phyloP scores from a whole-genome alignment of 2,329 filamentous ascomycete genomes.

The Tolypocladium capitatum region DNA sequence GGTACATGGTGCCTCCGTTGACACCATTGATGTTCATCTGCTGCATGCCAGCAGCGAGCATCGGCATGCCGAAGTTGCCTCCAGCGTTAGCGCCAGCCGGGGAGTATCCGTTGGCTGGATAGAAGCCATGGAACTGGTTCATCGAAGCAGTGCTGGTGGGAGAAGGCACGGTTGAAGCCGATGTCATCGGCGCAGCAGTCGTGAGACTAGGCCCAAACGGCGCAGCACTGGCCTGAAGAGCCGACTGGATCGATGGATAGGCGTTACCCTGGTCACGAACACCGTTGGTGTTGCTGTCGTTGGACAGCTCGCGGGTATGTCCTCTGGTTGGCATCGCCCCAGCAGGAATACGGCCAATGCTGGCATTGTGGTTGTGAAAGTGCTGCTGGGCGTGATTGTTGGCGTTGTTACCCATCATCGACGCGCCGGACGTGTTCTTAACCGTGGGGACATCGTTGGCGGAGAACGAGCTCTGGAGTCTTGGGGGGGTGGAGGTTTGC shows the following conservation, averaged over 20 bases:
- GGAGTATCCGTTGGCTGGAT: slow-evolving; percentile 16
- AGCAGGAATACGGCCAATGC: slow-evolving; percentile 63
- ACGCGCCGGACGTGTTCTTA: slow-evolving; percentile 49
- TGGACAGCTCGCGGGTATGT: slow-evolving; percentile 60
- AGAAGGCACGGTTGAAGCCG: slow-evolving; percentile 12
- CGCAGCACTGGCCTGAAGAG: slow-evolving; percentile 65
- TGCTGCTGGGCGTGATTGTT: slow-evolving; percentile 51
- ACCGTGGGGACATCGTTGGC: slow-evolving; percentile 78
- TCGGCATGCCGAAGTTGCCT: slow-evolving; percentile 20
- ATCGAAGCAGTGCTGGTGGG: slow-evolving; percentile 10
- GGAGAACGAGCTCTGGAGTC: slow-evolving; percentile 79
- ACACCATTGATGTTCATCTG: slow-evolving; percentile 44
- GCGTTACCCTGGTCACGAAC: slow-evolving; percentile 30
- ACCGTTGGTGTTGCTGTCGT: slow-evolving; percentile 26
- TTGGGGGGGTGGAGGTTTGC: slow-evolving; percentile 44
- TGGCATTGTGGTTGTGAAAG: slow-evolving; percentile 68
- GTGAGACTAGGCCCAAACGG: slow-evolving; percentile 56
- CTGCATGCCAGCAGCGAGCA: slow-evolving; percentile 56
- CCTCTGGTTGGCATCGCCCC: slow-evolving; percentile 47
- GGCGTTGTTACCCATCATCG: slow-evolving; percentile 28
- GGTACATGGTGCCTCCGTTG: slow-evolving; percentile 32
- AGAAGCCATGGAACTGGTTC: slow-evolving; percentile 19
- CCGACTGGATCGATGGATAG: slow-evolving; percentile 53
- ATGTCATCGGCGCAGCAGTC: slow-evolving; percentile 12
- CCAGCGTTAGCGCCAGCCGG: slow-evolving; percentile 11